Evolutionary conservation across 192 early-diverging fungal species (phyloP), one percentile per base, ranked within the genome.

Genomic region (Entomortierella lignicola): DNA sequence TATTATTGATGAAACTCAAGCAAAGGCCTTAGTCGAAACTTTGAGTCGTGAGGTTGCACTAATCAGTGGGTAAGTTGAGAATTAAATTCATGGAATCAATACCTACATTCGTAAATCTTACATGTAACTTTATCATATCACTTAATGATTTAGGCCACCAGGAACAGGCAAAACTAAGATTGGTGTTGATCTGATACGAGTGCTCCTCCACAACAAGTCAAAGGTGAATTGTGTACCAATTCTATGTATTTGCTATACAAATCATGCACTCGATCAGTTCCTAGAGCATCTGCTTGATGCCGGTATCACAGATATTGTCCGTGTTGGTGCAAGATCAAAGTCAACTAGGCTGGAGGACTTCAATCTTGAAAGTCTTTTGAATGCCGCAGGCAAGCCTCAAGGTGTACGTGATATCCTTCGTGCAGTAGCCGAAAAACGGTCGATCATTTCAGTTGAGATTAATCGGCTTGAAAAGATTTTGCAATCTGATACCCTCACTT

Each of bases 221-320:
- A 18, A 3, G 2, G 62, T 69, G 26, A 72, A 58, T 7, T 61
- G 75, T 13, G 74, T 55, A 27, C 89, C 85, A 3, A 83, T 89
- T 32, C 66, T 90, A 2, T 66, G 80, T 31, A 80, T 90, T 26
- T 84, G 84, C 50, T 88, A 82, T 51, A 90, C 89, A 17, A 90
- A 91, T 48, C 89, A 89, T 63, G 89, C 89, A 1, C 60, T 91
- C 17, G 89, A 89, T 44, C 87, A 89, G 69, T 91, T 91, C 62
- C 48, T 91, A 3, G 85, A 87, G 60, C 77, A 87, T 54, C 60
- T 90, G 8, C 56, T 90, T 4, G 80, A 89, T 26, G 50, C 55
- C n/a, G 80, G 60, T 1, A 66, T 87, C 5, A 44, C 43, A 7
- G 52, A 73, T 5, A 80, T 88, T 39, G 84, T 87, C 29, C 82